Evolutionary conservation across 495 filamentous ascomycete genomes (phyloP), one percentile per base, ranked within the genome.

Genomic region (Podospora appendiculata): DNA sequence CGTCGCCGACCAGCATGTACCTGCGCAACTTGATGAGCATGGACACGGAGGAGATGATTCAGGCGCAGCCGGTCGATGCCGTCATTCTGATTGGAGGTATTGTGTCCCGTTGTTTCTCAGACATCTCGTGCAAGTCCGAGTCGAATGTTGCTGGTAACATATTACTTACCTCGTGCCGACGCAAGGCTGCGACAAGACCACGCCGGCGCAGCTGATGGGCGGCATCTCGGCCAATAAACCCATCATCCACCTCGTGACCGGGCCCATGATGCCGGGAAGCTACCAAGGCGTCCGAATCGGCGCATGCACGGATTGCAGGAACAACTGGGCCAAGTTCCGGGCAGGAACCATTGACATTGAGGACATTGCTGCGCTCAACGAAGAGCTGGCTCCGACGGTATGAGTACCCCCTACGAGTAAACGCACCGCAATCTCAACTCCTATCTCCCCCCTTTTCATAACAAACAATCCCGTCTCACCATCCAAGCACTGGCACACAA

Each of bases 31-130:
- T 86, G 41, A 86, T 87, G 82, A 81, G 79, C 56, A 84, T 87
- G 81, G 82, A 87, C 58, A 86, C 83, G 0, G 83, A 87, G 60
- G 83, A 86, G 66, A 85, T 87, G 83, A 78, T 87, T 17, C 58
- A 62, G 25, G 82, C 82, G 12, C 82, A 86, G 62, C 82, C 83
- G 0, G 68, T 84, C 8, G 82, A 86, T 63, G 79, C 78, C 0
- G 80, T 79, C 41, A 73, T 87, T 25, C 70, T 85, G 60, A 79
- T 87, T 52, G 83, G 83, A 38, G 83, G 81, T 83, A 50, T 41
- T 8, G 12, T 13, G 8, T 13, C 40, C 5, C 0, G 14, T 34
- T 3, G 8, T 12, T 13, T 47, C 32, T 40, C 41, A 17, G 16
- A 41, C 4, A 8, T 16, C 25, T n/a, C n/a, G n/a, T n/a, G n/a